Conservation (phyloP, 1,284 basidiomycete genomes). For the Pyrrhoderma noxium region DNA sequence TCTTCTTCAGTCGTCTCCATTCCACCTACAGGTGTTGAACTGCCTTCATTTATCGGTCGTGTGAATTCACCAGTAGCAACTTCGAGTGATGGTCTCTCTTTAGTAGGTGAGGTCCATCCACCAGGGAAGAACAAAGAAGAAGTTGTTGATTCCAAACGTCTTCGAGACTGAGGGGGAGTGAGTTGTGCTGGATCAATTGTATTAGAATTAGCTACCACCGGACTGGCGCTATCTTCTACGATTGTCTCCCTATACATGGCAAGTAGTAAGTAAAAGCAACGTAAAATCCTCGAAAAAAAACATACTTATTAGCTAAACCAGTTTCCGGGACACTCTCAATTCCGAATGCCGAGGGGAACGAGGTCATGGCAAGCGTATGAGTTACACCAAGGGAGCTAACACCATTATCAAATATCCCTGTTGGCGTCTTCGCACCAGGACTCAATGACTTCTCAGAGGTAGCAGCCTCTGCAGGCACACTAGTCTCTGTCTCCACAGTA, state of each 20-base stretch:
- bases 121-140: constrained; percentile 15
- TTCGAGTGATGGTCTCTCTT: constrained; percentile 15
- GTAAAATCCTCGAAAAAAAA: background rate
- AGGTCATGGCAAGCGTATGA: constrained; percentile 10
- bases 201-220: background rate
- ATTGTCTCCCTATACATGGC: background rate
- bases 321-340: background rate
- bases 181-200: constrained; percentile 2
- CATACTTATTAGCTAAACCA: constrained; percentile 1
- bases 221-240: background rate
- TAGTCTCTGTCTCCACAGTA: no score
- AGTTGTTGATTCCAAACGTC: constrained; percentile 16
- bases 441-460: constrained; percentile 1
- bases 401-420: background rate
- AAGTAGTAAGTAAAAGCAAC: background rate
- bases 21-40: background rate
- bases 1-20: background rate
- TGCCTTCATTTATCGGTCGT: constrained; percentile 7
- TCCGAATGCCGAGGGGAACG: constrained; percentile 13
- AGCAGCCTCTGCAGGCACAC: constrained; percentile 2
- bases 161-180: constrained; percentile 1
- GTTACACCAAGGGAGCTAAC: constrained; percentile 5
- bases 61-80: constrained; percentile 15
- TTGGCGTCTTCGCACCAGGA: constrained; percentile 1
- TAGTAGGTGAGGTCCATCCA: constrained; percentile 10